Percentiles rank a stretch among this genome's conserved stretches.
Evolutionary conservation across 2,329 filamentous ascomycete genomes (phyloP).

Genomic region (Pezicula carpinea): DNA sequence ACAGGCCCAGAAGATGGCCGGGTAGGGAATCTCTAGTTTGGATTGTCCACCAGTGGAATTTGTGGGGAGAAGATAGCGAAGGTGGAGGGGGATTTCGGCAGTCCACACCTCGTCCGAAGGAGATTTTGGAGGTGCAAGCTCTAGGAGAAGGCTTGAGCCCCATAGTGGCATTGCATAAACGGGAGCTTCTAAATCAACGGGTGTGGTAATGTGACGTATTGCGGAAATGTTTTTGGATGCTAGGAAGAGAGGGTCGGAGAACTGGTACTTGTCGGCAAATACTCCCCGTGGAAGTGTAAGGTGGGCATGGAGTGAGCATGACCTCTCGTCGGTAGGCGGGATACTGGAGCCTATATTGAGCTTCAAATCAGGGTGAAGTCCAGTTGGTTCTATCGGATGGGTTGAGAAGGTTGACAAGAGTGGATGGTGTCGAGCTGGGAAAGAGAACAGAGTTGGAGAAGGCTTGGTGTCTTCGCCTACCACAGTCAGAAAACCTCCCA

Average conservation of each 20-base stretch:
- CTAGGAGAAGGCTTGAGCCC: slow-evolving; percentile 75
- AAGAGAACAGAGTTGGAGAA: slow-evolving; percentile 75
- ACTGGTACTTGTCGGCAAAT: slow-evolving; percentile 85
- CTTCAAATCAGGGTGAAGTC: slow-evolving; percentile 77
- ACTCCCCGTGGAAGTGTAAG: slow-evolving; percentile 75
- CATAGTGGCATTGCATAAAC: slow-evolving; percentile 72
- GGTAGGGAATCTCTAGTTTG: slow-evolving; percentile 65
- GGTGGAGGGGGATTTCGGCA: slow-evolving; percentile 72
- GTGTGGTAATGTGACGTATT: slow-evolving; percentile 64
- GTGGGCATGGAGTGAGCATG: slow-evolving; percentile 73
- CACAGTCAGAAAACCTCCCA: slow-evolving; percentile 75
- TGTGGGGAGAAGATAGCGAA: slow-evolving; percentile 72
- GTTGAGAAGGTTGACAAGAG: slow-evolving; percentile 52
- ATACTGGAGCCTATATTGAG: slow-evolving; percentile 54
- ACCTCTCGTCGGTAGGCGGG: slow-evolving; percentile 46
- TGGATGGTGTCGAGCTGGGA: slow-evolving; percentile 72
- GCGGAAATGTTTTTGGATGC: slow-evolving; percentile 71
- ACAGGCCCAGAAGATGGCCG: slow-evolving; percentile 89
- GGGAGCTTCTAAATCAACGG: slow-evolving; percentile 86
- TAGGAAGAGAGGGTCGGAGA: slow-evolving; percentile 72
- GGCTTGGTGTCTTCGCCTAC: slow-evolving; percentile 70
- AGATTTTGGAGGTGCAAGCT: slow-evolving; percentile 54
- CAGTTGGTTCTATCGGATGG: slow-evolving; percentile 65
- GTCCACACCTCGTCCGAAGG: slow-evolving; percentile 46
- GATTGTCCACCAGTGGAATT: slow-evolving; percentile 43